These are phyloP conservation scores for Phytophthora cactorum DNA, from an alignment of 352 stramenopile species.

Conservation along the genomic window DNA sequence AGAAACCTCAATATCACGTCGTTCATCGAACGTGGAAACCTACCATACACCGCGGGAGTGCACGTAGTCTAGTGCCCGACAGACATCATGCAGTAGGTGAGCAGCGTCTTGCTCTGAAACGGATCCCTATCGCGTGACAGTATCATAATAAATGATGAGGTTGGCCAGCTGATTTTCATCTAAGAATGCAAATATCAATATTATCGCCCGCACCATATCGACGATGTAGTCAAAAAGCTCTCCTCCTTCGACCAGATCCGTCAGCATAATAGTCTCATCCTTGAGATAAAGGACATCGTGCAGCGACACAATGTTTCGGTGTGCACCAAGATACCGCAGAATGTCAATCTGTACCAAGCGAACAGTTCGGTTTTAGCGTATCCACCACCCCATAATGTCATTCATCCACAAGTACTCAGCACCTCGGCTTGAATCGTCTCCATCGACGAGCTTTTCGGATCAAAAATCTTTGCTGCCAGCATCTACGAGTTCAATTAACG, in stretches of 20 bases:
- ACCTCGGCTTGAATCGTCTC: conserved; percentile 73
- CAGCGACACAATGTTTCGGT: conserved; percentile 76
- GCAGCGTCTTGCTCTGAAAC: conserved; percentile 79
- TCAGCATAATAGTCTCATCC: conserved; percentile 83
- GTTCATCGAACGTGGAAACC: conserved; percentile 7
- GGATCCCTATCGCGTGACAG: conserved; percentile 48
- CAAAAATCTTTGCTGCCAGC: conserved; percentile 79
- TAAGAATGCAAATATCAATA: not conserved
- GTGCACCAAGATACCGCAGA: conserved; percentile 58
- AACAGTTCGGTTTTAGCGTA: not conserved
- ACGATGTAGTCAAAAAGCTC: conserved; percentile 88
- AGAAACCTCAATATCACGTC: not conserved
- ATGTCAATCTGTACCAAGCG: conserved; percentile 55
- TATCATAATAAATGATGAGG: conserved; percentile 1
- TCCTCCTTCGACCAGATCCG: conserved; percentile 73
- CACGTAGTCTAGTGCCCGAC: conserved; percentile 67
- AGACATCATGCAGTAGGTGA: conserved; percentile 68
- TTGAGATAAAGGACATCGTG: conserved; percentile 68
- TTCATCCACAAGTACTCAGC: not conserved
- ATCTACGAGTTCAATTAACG: conserved; percentile 23
- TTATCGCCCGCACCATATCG: conserved; percentile 44
- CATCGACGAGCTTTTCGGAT: conserved; percentile 60
- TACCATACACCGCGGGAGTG: conserved; percentile 74
- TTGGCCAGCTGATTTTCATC: not conserved
- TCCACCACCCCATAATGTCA: not conserved